A percentile compares a stretch with the other conserved stretches of the same genome.
Evolutionary conservation across 2,329 filamentous ascomycete genomes (phyloP).

Genomic region (Penicillium brevicompactum): DNA sequence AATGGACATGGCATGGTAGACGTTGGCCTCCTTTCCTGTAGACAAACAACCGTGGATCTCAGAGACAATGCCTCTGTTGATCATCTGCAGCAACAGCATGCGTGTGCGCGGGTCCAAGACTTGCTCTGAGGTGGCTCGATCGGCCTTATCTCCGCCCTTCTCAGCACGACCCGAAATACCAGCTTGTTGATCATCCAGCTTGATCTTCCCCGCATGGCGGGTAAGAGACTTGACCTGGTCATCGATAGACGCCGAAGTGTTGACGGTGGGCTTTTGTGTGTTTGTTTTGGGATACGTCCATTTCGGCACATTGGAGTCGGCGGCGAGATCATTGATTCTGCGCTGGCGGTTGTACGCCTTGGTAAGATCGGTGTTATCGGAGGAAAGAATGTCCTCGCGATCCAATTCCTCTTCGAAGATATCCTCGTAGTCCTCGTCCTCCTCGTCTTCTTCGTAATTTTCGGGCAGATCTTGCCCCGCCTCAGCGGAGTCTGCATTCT

Average conservation of each 20-base stretch:
- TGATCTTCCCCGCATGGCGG: conserved; percentile 82
- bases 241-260: conserved; percentile 77
- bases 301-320: conserved; percentile 53
- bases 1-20: conserved; percentile 81
- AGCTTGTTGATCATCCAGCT: conserved; percentile 66
- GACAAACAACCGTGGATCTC: conserved; percentile 95
- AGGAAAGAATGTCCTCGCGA: conserved; percentile 58
- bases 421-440: conserved; percentile 65
- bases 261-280: conserved; percentile 75
- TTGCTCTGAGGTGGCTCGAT: conserved; percentile 91
- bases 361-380: conserved; percentile 68
- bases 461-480: conserved; percentile 36
- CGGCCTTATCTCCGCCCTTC: conserved; percentile 70
- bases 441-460: conserved; percentile 49
- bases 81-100: conserved; percentile 94
- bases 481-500: conserved; percentile 34
- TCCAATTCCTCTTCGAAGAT: conserved; percentile 58
- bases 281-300: conserved; percentile 70
- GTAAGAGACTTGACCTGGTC: conserved; percentile 86
- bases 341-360: conserved; percentile 88
- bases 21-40: conserved; percentile 97
- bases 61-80: conserved; percentile 84
- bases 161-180: conserved; percentile 54
- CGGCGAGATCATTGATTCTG: conserved; percentile 60
- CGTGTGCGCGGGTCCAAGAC: conserved; percentile 91